These are phyloP conservation scores for Botrytis elliptica DNA, from an alignment of 2,329 filamentous ascomycete species.

Conservation along the genomic window DNA sequence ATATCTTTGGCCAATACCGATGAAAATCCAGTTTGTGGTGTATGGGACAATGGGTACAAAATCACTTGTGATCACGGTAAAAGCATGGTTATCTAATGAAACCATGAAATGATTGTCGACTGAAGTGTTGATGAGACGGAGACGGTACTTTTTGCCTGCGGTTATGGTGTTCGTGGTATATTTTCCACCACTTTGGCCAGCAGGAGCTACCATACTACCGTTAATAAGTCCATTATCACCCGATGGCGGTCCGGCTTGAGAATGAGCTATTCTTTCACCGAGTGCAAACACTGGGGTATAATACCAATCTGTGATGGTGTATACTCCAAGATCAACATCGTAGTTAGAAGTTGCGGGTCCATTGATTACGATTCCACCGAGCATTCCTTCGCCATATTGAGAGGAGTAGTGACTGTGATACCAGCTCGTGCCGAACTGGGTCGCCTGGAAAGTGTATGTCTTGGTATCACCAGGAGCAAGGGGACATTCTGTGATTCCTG, in stretches of 20 bases:
- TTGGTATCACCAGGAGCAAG: constrained; percentile 48
- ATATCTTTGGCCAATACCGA: constrained; percentile 47
- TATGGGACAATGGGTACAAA: constrained; percentile 57
- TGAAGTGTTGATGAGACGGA: constrained; percentile 49
- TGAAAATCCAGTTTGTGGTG: constrained; percentile 44
- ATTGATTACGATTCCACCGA: constrained; percentile 42
- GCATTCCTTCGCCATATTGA: constrained; percentile 51
- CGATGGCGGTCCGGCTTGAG: not conserved
- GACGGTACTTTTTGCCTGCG: constrained; percentile 42
- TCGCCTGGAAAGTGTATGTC: constrained; percentile 38
- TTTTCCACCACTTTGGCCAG: constrained; percentile 20
- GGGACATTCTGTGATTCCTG: constrained; percentile 37
- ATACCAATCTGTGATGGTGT: constrained; percentile 24
- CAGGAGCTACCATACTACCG: constrained; percentile 37
- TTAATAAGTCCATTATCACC: constrained; percentile 50
- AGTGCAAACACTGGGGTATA: constrained; percentile 43
- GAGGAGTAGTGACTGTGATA: constrained; percentile 57
- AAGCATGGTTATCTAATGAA: constrained; percentile 52
- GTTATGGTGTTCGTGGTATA: constrained; percentile 22
- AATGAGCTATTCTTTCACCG: constrained; percentile 24
- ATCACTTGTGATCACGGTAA: constrained; percentile 58
- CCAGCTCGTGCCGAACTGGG: constrained; percentile 26
- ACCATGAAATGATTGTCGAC: constrained; percentile 46
- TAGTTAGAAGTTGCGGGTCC: constrained; percentile 37
- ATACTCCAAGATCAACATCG: constrained; percentile 26